These are phyloP conservation scores for Malbranchea zuffiana DNA, from an alignment of 2,329 filamentous ascomycete species.

Conservation along the genomic window DNA sequence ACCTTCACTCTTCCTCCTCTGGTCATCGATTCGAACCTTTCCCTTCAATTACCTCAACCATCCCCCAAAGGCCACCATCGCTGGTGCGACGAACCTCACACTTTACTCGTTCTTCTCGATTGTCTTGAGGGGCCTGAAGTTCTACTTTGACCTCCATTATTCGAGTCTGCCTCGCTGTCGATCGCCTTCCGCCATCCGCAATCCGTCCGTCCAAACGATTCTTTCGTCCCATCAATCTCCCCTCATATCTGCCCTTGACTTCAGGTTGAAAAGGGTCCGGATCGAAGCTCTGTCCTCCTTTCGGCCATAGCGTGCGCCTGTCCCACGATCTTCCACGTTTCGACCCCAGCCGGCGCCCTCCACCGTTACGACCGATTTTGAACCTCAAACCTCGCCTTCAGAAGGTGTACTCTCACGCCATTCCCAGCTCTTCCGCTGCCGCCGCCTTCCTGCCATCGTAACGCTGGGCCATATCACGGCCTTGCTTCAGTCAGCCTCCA, in stretches of 20 bases:
- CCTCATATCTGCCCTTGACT: background rate
- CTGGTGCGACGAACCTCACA: conserved; percentile 6
- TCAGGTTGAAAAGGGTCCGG: too few species aligned
- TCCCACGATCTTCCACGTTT: background rate
- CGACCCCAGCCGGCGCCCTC: background rate
- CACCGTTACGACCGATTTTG: too few species aligned
- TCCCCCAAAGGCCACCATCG: background rate
- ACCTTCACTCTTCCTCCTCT: conserved; percentile 3
- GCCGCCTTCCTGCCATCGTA: background rate
- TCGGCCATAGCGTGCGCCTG: background rate
- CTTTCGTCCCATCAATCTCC: background rate
- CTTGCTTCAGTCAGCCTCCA: conserved; percentile 8
- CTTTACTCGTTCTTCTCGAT: conserved; percentile 1
- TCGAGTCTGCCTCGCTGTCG: background rate
- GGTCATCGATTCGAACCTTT: conserved; percentile 5
- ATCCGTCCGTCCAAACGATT: background rate
- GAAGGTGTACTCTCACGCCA: conserved; percentile 5
- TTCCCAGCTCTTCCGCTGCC: conserved; percentile 3
- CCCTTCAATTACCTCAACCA: conserved; percentile 2
- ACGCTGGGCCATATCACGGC: conserved; percentile 1
- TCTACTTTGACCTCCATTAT: background rate
- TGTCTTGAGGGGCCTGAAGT: conserved; percentile 4
- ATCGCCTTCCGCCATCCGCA: conserved; percentile 4
- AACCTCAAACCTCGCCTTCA: background rate
- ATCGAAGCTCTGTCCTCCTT: background rate